Base-by-base conservation (phyloP, 2,329 filamentous ascomycete genomes). In the Onygenales sp. region DNA sequence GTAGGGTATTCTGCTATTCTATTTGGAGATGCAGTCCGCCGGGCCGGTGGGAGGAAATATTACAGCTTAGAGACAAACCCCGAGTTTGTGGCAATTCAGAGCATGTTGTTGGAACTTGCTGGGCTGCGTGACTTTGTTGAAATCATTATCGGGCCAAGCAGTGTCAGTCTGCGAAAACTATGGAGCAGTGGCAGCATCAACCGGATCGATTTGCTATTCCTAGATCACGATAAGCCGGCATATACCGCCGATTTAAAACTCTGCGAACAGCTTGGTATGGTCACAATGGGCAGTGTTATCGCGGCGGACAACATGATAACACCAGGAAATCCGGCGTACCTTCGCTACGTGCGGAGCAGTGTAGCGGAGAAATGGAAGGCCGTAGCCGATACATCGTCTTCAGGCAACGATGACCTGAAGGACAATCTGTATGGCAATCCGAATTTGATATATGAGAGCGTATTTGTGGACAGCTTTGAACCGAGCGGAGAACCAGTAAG, bases 1-100 rank as follows among this genome's bases (percentile, higher is more conserved):
- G 78, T 90, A 17, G 88, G 88, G 42, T 93, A 93, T 73, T 92
- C 87, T 0, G 84, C 84, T 55, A 82, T 93, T 55, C 75, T 89
- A 1, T 92, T 91, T 63, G 86, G 81, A 44, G 76, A 82, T 37
- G 83, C 84, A 0, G 72, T 88, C 13, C 79, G 79, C 54, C 75
- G 77, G 49, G 78, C 77, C 2, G 85, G 84, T 9, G 86, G 85
- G 2, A 75, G 77, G 58, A 72, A 74, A 27, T 91, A 89, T 70
- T 84, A 79, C 65, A 87, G 83, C 60, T 72, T 93, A 4, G 88
- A 93, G 65, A 74, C 81, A 61, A 87, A 85, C 61, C 82, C 86
- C 0, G 83, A 85, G 58, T 92, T 88, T 61, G 87, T 81, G 0
- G 83, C 82, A 4, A 80, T 91, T 8, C 84, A 86, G 52, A 74